Percentiles rank a stretch among this genome's conserved stretches.
These are phyloP conservation scores for Delonix regia DNA, from an alignment of 306 rosid genomes.

Conservation along the genomic window DNA sequence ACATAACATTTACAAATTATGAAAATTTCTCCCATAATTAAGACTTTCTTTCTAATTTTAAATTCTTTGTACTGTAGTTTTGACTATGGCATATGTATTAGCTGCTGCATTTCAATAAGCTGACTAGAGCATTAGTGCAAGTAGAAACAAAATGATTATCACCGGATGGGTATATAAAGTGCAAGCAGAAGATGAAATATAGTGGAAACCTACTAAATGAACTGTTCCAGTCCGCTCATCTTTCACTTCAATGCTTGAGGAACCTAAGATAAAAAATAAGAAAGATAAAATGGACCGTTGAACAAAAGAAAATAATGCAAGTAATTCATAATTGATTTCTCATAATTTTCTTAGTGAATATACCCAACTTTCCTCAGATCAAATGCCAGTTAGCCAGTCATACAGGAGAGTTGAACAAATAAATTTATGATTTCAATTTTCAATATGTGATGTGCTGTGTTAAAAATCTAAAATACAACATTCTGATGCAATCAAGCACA, in stretches of 20 bases:
- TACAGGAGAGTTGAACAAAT: neutral
- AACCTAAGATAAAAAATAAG: conserved; percentile 66
- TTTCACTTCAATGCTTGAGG: conserved; percentile 78
- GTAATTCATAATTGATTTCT: conserved; percentile 15
- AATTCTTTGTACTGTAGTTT: conserved; percentile 42
- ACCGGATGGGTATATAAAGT: conserved; percentile 45
- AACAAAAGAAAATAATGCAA: conserved; percentile 21
- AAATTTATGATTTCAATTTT: neutral
- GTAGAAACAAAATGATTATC: conserved; percentile 47
- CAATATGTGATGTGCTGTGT: neutral
- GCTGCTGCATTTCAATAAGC: conserved; percentile 48
- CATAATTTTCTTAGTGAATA: neutral
- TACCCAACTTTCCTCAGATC: neutral
- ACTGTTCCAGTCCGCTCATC: conserved; percentile 92
- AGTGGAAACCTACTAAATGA: conserved; percentile 90
- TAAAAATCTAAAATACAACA: neutral
- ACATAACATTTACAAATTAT: conserved; percentile 46
- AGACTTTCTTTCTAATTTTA: conserved; percentile 43
- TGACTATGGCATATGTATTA: conserved; percentile 44
- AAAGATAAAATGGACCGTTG: conserved; percentile 27
- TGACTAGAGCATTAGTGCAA: conserved; percentile 52
- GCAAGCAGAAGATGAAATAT: conserved; percentile 56
- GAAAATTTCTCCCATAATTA: conserved; percentile 35
- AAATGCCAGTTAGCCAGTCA: neutral
- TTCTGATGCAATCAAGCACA: neutral